Base-by-base conservation (phyloP, 768 basidiomycete species). In the Lactarius indigo region DNA sequence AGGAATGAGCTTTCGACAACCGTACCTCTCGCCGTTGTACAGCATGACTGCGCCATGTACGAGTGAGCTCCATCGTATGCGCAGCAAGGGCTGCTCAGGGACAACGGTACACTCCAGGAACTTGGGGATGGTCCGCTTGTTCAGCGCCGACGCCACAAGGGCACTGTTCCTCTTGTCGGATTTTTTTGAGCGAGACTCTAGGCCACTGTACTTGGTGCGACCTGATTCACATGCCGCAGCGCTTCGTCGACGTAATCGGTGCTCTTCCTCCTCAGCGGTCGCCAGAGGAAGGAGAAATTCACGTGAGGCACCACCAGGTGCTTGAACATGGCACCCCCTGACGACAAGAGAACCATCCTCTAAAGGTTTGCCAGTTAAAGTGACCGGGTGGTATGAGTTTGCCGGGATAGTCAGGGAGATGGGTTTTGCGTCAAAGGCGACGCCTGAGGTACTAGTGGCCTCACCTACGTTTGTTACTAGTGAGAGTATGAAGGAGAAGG, bases 11-110 rank as follows among this genome's bases (percentile, higher is more conserved):
- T 13, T 13, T 37, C 37, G 17, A 31, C 4, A 20, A 26, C 37
- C 87, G 66, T 69, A 94, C 96, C 79, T 87, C 79, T 99, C 97
- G 39, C 97, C 97, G 57, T 96, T 86, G 73, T 96, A 98, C 59
- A 98, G 79, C 93, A 97, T 96, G 30, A 98, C 79, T 0, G 96
- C 94, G 1, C 94, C 94, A 71, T 97, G 94, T 1, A 91, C 96
- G 26, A 97, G 78, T n/a, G 92, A 93, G 18, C 90, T 92, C 73
- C 92, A 81, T 63, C 92, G 84, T 74, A 99, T 89, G 68, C 93
- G 86, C 63, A 98, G 79, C 37, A 95, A 76, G 10, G 97, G 97
- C 73, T 95, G 92, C 72, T 93, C 89, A 1, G 90, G 88, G 23
- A 96, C 86, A 23, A 98, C 92, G 42, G 83, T 80, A 76, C 90